phyloP scores from a whole-genome alignment of 176 grass and related monocot species.

The Leersia perrieri region DNA sequence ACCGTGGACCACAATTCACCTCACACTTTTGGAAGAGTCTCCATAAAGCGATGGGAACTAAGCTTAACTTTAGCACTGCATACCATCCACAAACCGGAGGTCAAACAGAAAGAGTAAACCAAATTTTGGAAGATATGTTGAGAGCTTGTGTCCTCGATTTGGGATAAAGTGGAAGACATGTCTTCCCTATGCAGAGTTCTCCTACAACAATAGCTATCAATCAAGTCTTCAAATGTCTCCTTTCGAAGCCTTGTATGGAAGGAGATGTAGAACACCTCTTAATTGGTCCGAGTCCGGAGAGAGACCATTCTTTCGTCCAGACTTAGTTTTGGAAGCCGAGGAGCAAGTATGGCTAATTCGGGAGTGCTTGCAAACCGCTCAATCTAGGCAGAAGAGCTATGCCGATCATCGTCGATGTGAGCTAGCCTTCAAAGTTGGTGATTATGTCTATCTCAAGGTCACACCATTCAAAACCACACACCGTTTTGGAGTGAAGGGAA shows the following conservation, averaged over 20 bases:
- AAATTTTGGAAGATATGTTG: neutral
- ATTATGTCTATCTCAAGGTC: too few species aligned
- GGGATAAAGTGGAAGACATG: too few species aligned
- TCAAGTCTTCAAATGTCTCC: neutral
- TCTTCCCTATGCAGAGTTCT: too few species aligned
- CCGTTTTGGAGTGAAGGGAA: too few species aligned
- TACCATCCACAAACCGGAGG: too few species aligned
- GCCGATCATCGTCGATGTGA: neutral
- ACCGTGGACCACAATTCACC: neutral
- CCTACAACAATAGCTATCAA: too few species aligned
- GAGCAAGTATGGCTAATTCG: neutral
- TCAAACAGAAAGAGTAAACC: too few species aligned
- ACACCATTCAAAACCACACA: too few species aligned
- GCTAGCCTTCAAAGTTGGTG: too few species aligned
- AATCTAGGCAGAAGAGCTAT: neutral
- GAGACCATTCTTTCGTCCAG: neutral
- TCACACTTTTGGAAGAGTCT: neutral
- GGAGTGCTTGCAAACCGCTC: neutral
- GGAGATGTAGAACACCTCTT: too few species aligned
- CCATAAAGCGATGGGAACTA: neutral
- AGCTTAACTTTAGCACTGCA: neutral
- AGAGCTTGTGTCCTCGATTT: neutral
- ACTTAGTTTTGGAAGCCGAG: neutral
- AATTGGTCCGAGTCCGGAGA: neutral
- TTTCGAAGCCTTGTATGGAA: too few species aligned